Conservation (phyloP, 2,329 filamentous ascomycete species). For the Paraphoma sp. region DNA sequence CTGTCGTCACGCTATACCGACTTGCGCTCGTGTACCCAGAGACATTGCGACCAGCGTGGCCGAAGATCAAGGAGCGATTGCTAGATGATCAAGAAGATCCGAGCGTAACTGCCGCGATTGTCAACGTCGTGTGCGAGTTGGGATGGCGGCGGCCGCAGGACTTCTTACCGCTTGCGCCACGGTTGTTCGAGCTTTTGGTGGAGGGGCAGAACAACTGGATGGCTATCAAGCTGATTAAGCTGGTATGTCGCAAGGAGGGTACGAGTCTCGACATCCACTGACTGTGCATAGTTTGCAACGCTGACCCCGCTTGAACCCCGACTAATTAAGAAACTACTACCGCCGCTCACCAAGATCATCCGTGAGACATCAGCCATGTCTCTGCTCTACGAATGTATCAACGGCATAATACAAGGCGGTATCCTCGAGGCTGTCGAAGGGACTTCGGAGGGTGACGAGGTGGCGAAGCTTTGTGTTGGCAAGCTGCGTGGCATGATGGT, state of each 20-base stretch:
- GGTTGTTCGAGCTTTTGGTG: conserved; percentile 90
- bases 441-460: conserved; percentile 83
- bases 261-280: conserved; percentile 4
- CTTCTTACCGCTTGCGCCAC: conserved; percentile 88
- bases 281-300: conserved; percentile 78
- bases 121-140: conserved; percentile 96
- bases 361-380: conserved; percentile 97
- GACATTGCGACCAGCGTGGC: conserved; percentile 90
- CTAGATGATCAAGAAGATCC: conserved; percentile 90
- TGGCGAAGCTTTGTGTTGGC: conserved; percentile 88
- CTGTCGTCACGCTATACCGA: conserved; percentile 91
- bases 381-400: conserved; percentile 97
- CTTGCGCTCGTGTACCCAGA: conserved; percentile 96
- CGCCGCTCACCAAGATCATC: conserved; percentile 90
- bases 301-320: conserved; percentile 91
- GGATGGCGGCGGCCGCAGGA: conserved; percentile 94
- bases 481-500: conserved; percentile 95
- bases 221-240: conserved; percentile 98
- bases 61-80: conserved; percentile 92
- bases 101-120: conserved; percentile 92
- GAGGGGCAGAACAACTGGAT: conserved; percentile 98
- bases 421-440: conserved; percentile 86
- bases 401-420: conserved; percentile 95
- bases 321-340: conserved; percentile 86
- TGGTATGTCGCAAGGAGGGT: conserved; percentile 63